Conservation (phyloP, 179 eudicot species). For the Silene noctiflora region DNA sequence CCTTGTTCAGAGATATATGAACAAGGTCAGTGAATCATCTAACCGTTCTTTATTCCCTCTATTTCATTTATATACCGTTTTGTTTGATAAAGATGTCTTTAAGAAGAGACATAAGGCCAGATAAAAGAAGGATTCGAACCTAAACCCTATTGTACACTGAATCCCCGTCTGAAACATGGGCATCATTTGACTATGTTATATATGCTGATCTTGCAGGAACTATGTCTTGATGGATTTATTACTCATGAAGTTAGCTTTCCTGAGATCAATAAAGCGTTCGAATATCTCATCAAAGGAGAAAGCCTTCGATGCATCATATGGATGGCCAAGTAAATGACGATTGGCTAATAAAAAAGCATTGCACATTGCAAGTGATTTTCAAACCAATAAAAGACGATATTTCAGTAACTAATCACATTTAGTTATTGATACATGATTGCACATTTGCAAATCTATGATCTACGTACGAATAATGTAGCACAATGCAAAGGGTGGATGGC, state of each 20-base stretch:
- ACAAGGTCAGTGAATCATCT: constrained; percentile 36
- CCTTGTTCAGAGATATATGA: constrained; percentile 44
- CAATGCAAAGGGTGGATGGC: too few relatives aligned
- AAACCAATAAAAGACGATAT: too few relatives aligned
- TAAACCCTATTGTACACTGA: too few relatives aligned
- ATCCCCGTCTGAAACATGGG: not conserved
- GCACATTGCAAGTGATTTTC: not conserved
- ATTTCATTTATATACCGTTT: too few relatives aligned
- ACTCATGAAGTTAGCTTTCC: constrained; percentile 56
- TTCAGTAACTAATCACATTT: too few relatives aligned
- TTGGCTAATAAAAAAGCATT: not conserved
- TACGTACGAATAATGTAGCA: too few relatives aligned
- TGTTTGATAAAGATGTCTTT: too few relatives aligned
- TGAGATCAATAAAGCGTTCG: constrained; percentile 74
- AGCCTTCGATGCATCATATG: constrained; percentile 73
- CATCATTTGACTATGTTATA: not conserved
- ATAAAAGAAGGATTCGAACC: too few relatives aligned
- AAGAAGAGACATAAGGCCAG: too few relatives aligned
- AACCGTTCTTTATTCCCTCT: not conserved
- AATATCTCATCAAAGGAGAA: constrained; percentile 49
- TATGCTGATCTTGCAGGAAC: constrained; percentile 46
- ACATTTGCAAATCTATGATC: too few relatives aligned
- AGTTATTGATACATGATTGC: too few relatives aligned
- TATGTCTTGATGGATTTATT: constrained; percentile 51
- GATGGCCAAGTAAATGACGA: constrained; percentile 41